Percentiles rank a stretch among this genome's conserved stretches.
These are phyloP conservation scores for Camillea tinctor DNA, from an alignment of 2,329 filamentous ascomycete species.

Conservation along the genomic window DNA sequence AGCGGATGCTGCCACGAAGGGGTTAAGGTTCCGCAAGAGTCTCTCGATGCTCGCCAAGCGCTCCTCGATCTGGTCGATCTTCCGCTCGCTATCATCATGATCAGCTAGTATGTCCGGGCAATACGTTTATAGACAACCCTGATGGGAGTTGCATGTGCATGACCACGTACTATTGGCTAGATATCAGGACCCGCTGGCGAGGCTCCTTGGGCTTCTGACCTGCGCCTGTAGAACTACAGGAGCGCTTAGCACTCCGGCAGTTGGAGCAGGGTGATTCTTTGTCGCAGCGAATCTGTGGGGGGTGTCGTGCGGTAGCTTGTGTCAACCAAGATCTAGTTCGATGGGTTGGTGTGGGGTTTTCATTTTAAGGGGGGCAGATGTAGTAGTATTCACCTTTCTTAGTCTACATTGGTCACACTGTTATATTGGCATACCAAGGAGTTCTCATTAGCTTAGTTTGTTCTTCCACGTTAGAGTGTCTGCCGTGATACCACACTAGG, in stretches of 20 bases:
- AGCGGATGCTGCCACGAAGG: not conserved
- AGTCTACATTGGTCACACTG: slow-evolving; percentile 41
- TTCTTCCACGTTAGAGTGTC: not conserved
- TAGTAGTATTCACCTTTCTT: slow-evolving; percentile 34
- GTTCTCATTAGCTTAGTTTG: not conserved
- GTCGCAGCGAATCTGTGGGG: slow-evolving; percentile 56
- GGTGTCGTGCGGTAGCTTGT: not conserved
- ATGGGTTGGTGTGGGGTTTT: not conserved
- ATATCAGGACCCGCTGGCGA: slow-evolving; percentile 57
- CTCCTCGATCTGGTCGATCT: slow-evolving; percentile 44
- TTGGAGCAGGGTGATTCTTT: slow-evolving; percentile 59
- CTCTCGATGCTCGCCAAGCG: slow-evolving; percentile 39
- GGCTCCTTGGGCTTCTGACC: slow-evolving; percentile 55
- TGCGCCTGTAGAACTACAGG: slow-evolving; percentile 54
- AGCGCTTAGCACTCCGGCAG: slow-evolving; percentile 51
- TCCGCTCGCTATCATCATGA: slow-evolving; percentile 44
- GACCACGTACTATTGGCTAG: slow-evolving; percentile 55
- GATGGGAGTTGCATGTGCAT: not conserved
- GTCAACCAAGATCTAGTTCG: slow-evolving; percentile 1
- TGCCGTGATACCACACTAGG: not conserved
- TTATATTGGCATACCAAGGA: slow-evolving; percentile 22
- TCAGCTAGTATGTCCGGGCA: not conserved
- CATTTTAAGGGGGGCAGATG: slow-evolving; percentile 2
- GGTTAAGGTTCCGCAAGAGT: slow-evolving; percentile 34
- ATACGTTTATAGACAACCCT: not conserved